Base-by-base conservation (phyloP, 208 protist species). In the Trypanosoma melophagium region DNA sequence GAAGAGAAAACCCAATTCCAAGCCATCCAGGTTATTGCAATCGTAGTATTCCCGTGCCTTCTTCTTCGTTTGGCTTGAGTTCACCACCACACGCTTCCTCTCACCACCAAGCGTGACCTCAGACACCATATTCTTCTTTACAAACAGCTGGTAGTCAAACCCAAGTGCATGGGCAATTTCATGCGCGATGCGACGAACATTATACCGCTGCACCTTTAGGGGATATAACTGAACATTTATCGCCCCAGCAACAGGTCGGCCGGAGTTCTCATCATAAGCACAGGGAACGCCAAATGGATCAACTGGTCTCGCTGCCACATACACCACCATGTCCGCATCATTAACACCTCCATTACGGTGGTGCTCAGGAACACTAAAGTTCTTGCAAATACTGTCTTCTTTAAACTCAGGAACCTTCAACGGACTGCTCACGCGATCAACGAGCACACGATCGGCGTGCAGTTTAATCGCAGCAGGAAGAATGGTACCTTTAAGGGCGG, bases 111-210 rank as follows among this genome's bases (percentile, higher is more conserved):
- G 16, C 19, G 0, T 8, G 12, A 59, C 40, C 1, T 45, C 41
- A 17, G 5, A 16, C 17, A 73, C 14, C 66, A 73, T 71, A 7
- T 28, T 22, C 0, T 17, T 24, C 7, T 41, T 13, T 35, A 7
- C 16, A 28, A 61, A 49, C 4, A n/a, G 0, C 22, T 28, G 16
- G 4, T 50, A 47, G 57, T 21, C 45, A 42, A 28, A 19, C 9
- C 89, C 93, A n/a, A 97, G 66, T 31, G 87, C 80, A 76, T 96
- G 89, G 7, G 86, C 62, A 0, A 95, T 59, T 5, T 35, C 28
- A 35, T 35, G 28, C 78, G 94, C 90, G 62, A 96, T 88, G 5
- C 75, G 59, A 14, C 87, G 53, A 12, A 52, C 53, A 38, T 72
- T 73, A 5, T 74, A 58, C 2, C 55, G 59, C 7, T 9, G 1